These are phyloP conservation scores for Keithomyces neogunnii DNA, from an alignment of 2,329 filamentous ascomycete genomes.

Conservation along the genomic window DNA sequence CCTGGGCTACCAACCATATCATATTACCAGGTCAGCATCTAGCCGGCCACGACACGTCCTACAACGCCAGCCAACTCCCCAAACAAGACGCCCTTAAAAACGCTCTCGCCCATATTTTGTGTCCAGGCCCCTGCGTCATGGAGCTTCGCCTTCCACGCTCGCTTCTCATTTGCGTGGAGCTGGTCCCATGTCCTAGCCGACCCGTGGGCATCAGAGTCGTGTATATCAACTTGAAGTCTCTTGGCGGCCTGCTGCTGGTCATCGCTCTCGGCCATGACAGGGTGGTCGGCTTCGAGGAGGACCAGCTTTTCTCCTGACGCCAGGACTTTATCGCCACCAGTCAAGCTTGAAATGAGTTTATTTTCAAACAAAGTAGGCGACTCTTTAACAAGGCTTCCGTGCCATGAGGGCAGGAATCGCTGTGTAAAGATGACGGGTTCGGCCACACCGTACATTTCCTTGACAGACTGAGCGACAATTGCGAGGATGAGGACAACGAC, in stretches of 20 bases:
- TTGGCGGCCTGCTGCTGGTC: constrained; percentile 2
- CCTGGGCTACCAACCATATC: background rate
- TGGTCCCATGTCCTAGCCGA: constrained; percentile 63
- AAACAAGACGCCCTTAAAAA: constrained; percentile 73
- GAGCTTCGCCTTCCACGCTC: constrained; percentile 61
- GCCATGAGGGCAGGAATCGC: constrained; percentile 43
- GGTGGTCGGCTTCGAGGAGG: constrained; percentile 18
- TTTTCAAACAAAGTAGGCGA: constrained; percentile 18
- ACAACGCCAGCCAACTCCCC: constrained; percentile 59
- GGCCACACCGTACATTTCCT: constrained; percentile 53
- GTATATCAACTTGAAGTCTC: constrained; percentile 32
- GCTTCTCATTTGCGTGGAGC: constrained; percentile 52
- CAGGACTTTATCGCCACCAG: constrained; percentile 21
- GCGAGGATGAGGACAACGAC: constrained; percentile 53
- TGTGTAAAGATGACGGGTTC: constrained; percentile 48
- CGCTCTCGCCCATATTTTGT: constrained; percentile 66
- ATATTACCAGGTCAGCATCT: background rate
- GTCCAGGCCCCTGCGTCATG: constrained; percentile 68
- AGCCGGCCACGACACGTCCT: constrained; percentile 39
- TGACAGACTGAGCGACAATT: constrained; percentile 52
- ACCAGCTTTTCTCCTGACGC: constrained; percentile 30
- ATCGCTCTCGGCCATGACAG: constrained; percentile 1
- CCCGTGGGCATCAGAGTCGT: constrained; percentile 38
- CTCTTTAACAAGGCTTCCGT: constrained; percentile 20
- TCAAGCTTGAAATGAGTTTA: constrained; percentile 28